Evolutionary conservation across 2,329 filamentous ascomycete genomes (phyloP), one percentile per base, ranked within the genome.

Genomic region (Trichoderma breve): DNA sequence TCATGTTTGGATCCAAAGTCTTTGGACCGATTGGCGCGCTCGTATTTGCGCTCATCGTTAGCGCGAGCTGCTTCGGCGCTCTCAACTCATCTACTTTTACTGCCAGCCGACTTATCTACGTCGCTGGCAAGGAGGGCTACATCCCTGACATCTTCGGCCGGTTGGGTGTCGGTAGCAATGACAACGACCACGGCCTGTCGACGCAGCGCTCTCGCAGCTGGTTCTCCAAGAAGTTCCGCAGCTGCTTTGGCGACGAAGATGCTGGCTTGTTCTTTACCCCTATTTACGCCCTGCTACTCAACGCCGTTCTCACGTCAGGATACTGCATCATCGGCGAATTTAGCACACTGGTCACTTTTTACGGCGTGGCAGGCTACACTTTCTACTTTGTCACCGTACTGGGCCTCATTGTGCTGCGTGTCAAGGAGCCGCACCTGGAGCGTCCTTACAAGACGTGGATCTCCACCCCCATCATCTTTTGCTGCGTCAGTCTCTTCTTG

Each of bases 321-420:
- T 99, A 98, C 83, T 90, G 97, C 73, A 78, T 92, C 2, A 90
- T 97, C 6, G 96, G 96, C 81, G 94, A 97, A 80, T 98, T 99
- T 79, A 87, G 90, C 67, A 97, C 95, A 0, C 88, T 99, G 2
- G 88, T 98, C 71, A 98, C 96, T 0, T 99, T 99, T 80, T 98
- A 98, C 83, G 96, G 96, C 71, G 96, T 99, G 14, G 96, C 96
- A 0, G 95, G 95, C 15, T 99, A 99, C 81, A 93, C 93, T 0
- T 99, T 99, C 80, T 99, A 99, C 84, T 99, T 99, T 81, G 84
- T 97, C 71, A 97, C 95, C 0, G 96, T 99, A 0, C 88, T 99
- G 0, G 96, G 96, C 0, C 86, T 99, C 63, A 98, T 99, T 74
- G 89, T 99, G 67, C 86, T 99, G 73, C 88, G 96, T 34, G 93